phyloP scores from a whole-genome alignment of 75 land plant genomes.

The Chamaecyparis obtusa region DNA sequence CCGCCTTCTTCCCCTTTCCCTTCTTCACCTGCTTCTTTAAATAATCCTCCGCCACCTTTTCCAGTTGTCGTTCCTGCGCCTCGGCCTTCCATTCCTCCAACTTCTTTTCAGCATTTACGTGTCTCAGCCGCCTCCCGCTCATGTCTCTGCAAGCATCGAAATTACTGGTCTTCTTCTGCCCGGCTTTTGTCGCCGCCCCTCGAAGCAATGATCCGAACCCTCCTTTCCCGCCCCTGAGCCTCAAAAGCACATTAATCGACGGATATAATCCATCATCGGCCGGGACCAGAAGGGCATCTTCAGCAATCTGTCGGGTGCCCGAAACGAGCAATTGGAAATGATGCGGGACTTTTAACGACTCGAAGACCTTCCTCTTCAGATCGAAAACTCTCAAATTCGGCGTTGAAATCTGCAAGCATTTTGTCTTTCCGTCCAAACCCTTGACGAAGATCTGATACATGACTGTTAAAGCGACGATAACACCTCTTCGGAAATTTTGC shows the following conservation, averaged over 20 bases:
- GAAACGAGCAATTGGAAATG: conserved; percentile 23
- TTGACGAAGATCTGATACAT: conserved; percentile 40
- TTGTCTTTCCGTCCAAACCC: conserved; percentile 40
- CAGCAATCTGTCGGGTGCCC: conserved; percentile 14
- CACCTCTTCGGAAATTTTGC: no score
- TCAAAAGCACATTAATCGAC: conserved; percentile 36
- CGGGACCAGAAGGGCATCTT: conserved; percentile 23
- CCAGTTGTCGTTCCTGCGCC: conserved; percentile 76
- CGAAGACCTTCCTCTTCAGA: conserved; percentile 25
- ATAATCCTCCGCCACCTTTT: conserved; percentile 79
- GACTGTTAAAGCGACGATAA: not conserved
- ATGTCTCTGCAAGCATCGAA: conserved; percentile 96
- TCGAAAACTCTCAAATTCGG: conserved; percentile 15
- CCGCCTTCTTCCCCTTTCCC: conserved; percentile 30
- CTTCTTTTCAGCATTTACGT: conserved; percentile 97
- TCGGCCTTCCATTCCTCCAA: conserved; percentile 90
- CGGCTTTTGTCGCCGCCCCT: conserved; percentile 95
- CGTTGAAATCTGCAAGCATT: conserved; percentile 25
- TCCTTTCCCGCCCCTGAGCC: conserved; percentile 88
- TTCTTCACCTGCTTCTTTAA: conserved; percentile 79
- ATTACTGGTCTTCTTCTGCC: conserved; percentile 99
- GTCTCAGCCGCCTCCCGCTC: conserved; percentile 92
- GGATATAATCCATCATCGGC: conserved; percentile 32
- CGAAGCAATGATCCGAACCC: conserved; percentile 97
- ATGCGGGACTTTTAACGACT: conserved; percentile 24